Percentiles rank a stretch among this genome's conserved stretches.
phyloP scores from a whole-genome alignment of 257 asterid genomes.

The Capsicum pubescens region DNA sequence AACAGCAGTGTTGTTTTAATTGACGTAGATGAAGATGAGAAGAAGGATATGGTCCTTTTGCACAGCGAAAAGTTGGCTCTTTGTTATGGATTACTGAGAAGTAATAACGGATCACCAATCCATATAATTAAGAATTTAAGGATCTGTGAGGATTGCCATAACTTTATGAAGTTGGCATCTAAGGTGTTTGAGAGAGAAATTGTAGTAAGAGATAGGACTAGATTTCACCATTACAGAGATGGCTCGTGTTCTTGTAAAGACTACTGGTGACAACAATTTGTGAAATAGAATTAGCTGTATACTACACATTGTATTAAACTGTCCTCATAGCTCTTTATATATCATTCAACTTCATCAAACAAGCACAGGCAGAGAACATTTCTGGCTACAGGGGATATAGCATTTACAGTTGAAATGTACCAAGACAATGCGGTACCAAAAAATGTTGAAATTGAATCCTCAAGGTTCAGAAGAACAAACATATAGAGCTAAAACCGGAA shows the following conservation, averaged over 20 bases:
- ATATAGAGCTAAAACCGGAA: not conserved
- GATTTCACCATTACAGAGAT: conserved; percentile 68
- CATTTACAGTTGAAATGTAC: conserved; percentile 19
- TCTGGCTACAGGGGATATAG: not conserved
- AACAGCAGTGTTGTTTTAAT: conserved; percentile 52
- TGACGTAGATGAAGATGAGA: conserved; percentile 64
- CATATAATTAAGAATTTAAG: conserved; percentile 67
- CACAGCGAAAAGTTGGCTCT: conserved; percentile 72
- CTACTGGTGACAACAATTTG: conserved; percentile 51
- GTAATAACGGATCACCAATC: conserved; percentile 48
- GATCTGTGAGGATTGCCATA: conserved; percentile 75
- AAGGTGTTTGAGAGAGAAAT: conserved; percentile 57
- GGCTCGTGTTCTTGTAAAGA: conserved; percentile 77
- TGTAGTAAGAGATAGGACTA: conserved; percentile 68
- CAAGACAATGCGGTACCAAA: not conserved
- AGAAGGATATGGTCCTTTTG: conserved; percentile 59
- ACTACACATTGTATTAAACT: too few species aligned
- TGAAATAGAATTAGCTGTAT: not conserved
- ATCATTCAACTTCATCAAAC: not conserved
- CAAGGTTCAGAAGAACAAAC: conserved; percentile 16
- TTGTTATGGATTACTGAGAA: conserved; percentile 55
- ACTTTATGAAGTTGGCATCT: conserved; percentile 70
- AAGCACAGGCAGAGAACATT: not conserved
- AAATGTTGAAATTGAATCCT: not conserved
- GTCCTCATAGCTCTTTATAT: too few species aligned